phyloP scores from a whole-genome alignment of 108 stramenopile genomes.

The Nitzschia inconspicua region DNA sequence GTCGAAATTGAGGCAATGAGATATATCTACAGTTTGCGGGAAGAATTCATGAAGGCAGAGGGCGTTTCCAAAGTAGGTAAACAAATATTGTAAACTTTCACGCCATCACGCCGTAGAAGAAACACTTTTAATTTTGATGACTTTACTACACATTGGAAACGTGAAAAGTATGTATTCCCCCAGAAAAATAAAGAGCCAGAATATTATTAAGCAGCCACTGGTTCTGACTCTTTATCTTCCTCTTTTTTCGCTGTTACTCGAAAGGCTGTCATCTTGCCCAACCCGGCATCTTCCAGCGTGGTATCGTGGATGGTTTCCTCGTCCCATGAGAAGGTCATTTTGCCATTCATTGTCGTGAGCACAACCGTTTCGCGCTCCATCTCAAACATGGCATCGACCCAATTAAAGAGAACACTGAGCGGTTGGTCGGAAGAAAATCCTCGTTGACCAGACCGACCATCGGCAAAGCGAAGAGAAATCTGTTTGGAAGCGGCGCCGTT shows the following conservation, averaged over 20 bases:
- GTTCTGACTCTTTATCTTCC: constrained; percentile 16
- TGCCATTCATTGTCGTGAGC: constrained; percentile 74
- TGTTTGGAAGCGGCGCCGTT: constrained; percentile 46
- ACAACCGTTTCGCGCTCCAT: constrained; percentile 71
- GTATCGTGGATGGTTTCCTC: constrained; percentile 14
- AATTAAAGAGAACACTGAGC: constrained; percentile 68
- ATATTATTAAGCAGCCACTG: neutral
- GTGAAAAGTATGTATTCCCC: no score
- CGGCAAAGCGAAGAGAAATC: constrained; percentile 64
- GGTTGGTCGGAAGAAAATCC: constrained; percentile 45
- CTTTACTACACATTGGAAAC: neutral
- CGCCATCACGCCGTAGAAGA: neutral
- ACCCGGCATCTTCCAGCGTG: constrained; percentile 53
- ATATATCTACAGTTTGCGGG: constrained; percentile 81
- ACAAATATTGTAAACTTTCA: constrained; percentile 66
- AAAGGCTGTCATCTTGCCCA: constrained; percentile 64
- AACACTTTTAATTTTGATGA: neutral
- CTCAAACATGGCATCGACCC: constrained; percentile 73
- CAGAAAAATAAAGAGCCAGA: neutral
- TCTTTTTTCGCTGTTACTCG: constrained; percentile 42
- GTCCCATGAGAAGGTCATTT: constrained; percentile 58
- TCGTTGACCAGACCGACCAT: constrained; percentile 41
- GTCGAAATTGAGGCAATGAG: constrained; percentile 78
- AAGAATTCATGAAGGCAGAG: constrained; percentile 87
- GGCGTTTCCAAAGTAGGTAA: constrained; percentile 83